phyloP scores from a whole-genome alignment of 2,329 filamentous ascomycete species.

The Fusarium paranaense region DNA sequence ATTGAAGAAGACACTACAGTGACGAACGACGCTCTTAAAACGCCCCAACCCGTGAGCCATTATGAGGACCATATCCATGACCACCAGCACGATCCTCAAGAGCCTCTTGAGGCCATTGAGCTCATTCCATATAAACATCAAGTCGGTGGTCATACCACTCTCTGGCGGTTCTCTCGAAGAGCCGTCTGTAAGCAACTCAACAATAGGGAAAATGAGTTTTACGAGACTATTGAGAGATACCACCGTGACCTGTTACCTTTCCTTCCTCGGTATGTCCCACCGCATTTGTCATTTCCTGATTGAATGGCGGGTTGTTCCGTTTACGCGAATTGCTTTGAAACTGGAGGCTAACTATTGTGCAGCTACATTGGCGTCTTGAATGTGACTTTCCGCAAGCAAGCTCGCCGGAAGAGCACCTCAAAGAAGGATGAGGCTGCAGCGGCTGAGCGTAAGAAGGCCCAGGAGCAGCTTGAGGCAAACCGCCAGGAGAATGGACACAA shows the following conservation, averaged over 20 bases:
- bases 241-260: slow-evolving; percentile 93
- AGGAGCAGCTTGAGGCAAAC: slow-evolving; percentile 42
- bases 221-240: slow-evolving; percentile 92
- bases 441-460: slow-evolving; percentile 52
- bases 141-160: slow-evolving; percentile 94
- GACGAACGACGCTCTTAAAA: slow-evolving; percentile 47
- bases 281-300: slow-evolving; percentile 4
- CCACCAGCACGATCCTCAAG: slow-evolving; percentile 62
- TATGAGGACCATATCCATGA: slow-evolving; percentile 64
- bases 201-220: slow-evolving; percentile 98
- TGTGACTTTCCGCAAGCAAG: slow-evolving; percentile 90
- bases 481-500: slow-evolving; percentile 31
- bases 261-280: slow-evolving; percentile 77
- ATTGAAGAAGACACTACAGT: slow-evolving; percentile 58
- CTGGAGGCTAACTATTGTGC: slow-evolving; percentile 29
- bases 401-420: slow-evolving; percentile 71
- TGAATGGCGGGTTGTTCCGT: slow-evolving; percentile 14
- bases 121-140: slow-evolving; percentile 97
- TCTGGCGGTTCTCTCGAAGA: slow-evolving; percentile 94
- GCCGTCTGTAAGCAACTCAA: slow-evolving; percentile 99
- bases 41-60: slow-evolving; percentile 54
- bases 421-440: slow-evolving; percentile 60
- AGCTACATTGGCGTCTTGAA: slow-evolving; percentile 98
- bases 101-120: slow-evolving; percentile 89
- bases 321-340: not conserved